phyloP scores from a whole-genome alignment of 768 basidiomycete genomes.

The Lactarius hatsudake region DNA sequence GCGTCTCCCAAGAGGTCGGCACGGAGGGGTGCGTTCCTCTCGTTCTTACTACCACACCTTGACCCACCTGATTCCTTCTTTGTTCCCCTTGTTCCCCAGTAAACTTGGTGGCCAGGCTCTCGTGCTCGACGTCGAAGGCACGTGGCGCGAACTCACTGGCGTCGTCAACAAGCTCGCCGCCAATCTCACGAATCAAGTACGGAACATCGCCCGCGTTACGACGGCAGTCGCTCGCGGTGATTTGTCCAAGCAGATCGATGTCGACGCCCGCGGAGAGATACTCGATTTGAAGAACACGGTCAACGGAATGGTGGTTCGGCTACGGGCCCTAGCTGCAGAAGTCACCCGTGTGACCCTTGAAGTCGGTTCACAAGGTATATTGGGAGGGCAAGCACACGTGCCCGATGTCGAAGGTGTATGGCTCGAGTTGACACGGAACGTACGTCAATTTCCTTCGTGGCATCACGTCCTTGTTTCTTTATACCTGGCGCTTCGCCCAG shows the following conservation, averaged over 20 bases:
- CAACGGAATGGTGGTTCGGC: conserved; percentile 46
- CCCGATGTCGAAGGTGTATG: conserved; percentile 84
- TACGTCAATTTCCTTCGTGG: conserved; percentile 33
- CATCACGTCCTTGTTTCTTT: conserved; percentile 3
- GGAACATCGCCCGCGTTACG: conserved; percentile 54
- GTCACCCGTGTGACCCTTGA: conserved; percentile 79
- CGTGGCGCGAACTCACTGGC: conserved; percentile 76
- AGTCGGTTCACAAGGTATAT: conserved; percentile 81
- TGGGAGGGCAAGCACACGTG: conserved; percentile 83
- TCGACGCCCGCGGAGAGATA: conserved; percentile 86
- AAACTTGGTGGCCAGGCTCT: conserved; percentile 83
- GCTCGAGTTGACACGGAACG: conserved; percentile 74
- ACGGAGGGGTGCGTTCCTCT: conserved; percentile 44
- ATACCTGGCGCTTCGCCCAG: conserved; percentile 32
- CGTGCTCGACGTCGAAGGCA: conserved; percentile 85
- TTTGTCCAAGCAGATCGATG: conserved; percentile 81
- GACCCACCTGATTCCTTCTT: neutral
- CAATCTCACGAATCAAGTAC: conserved; percentile 59
- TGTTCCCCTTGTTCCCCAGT: conserved; percentile 31
- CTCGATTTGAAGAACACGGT: conserved; percentile 65
- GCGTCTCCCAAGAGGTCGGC: conserved; percentile 78
- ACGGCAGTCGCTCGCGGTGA: conserved; percentile 84
- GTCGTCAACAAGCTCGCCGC: conserved; percentile 77
- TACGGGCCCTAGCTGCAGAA: conserved; percentile 68
- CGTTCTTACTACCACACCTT: conserved; percentile 28